Base-by-base conservation (phyloP, 2,329 filamentous ascomycete genomes). In the Aspergillus sojae region DNA sequence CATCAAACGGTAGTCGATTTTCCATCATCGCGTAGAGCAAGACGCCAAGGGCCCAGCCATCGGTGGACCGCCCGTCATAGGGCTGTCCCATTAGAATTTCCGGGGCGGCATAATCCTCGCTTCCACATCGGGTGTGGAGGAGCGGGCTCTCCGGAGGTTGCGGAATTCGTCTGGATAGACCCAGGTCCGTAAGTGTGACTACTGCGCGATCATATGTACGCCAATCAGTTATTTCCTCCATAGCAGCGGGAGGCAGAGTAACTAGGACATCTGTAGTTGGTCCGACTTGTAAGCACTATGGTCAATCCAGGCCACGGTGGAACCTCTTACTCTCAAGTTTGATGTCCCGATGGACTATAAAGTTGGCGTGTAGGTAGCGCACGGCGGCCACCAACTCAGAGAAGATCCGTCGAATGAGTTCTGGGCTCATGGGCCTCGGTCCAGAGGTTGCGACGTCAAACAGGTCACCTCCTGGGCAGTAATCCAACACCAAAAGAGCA, bases 1-100 rank as follows among this genome's bases (percentile, higher is more conserved):
- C 92, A 74, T 99, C 95, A 70, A 99, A 99, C 0, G 95, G 95
- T 21, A 99, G 81, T 32, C 94, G 86, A n/a, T 91, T 91, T 79
- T 99, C 95, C 77, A 98, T 89, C 4, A 98, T 86, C 1, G 95
- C 93, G 75, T 98, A 99, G 0, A 98, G 85, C 3, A 98, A 82
- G 1, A 99, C 95, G 58, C 95, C 95, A 1, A 98, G 84, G 0
- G 94, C 96, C 95, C 95, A 99, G 11, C 93, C 93, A 75, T 99
- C 95, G 0, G 91, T 97, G 1, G 90, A 88, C 43, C 93, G 91
- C 36, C 95, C 95, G 75, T 98, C 94, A 75, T 99, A 99, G 9
- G 92, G 88, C 74, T 97, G 92, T 28, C 94, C 94, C 84, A 99
- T 92, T 60, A 99, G 90, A 53, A 99, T 93, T 77, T 99, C 95